Base-by-base conservation (phyloP, 805 yeast genomes). In the Kockiozyma suomiensis region DNA sequence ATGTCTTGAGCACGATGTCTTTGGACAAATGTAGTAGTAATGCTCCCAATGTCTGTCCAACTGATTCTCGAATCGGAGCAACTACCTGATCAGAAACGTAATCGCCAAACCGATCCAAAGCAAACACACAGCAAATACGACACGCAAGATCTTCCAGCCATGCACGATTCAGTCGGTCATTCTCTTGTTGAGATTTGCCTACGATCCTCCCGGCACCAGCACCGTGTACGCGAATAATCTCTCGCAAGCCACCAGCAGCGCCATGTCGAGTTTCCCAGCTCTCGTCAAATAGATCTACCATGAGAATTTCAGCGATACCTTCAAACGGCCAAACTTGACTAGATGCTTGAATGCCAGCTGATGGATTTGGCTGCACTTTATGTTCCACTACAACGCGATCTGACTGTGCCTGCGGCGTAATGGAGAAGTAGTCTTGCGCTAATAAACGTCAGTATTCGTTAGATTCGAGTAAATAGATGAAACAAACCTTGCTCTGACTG, bases 191-290 rank as follows among this genome's bases (percentile, higher is more conserved):
- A 0, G 86, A 69, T 61, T 82, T 83, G 26, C 90, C 89, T 69
- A 81, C 80, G 5, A 89, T 80, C 73, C 96, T 82, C 15, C 97
- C 97, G 1, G 93, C 96, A 26, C 93, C 88, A 30, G 76, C 76
- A 0, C 97, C 97, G 67, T 92, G 98, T 61, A 82, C 85, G 61
- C 84, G 83, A 49, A 90, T 79, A 54, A 94, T 80, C 72, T 94
- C 99, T 70, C 98, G 80, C 40, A 94, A 76, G 0, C 98, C 98
- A 68, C 94, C 79, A 2, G 96, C 88, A 0, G 97, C 91, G 37
- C 99, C 99, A 74, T 94, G 99, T 67, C 99, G 83, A 15, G 86
- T 80, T 75, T 94, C 98, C 99, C 99, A 94, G 45, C 80, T 79
- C 42, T 90, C 96, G 62, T 86, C 85, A 70, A 90, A 90, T 59